A percentile compares a stretch with the other conserved stretches of the same genome.
Evolutionary conservation across 495 filamentous ascomycete species (phyloP).

Genomic region (Lophiostoma macrostomum): DNA sequence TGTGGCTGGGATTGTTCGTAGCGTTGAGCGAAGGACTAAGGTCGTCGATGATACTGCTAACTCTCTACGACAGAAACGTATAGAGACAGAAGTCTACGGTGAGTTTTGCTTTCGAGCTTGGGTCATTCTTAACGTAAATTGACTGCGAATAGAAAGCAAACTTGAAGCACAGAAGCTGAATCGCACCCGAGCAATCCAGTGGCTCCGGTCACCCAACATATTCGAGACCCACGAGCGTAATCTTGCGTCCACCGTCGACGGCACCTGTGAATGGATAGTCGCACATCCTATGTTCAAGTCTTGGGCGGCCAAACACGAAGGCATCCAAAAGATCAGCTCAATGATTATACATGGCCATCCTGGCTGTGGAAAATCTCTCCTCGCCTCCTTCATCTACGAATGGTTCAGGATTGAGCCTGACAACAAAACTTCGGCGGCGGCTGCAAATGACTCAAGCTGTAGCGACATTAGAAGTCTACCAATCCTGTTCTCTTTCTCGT

Average conservation of each 20-base stretch:
- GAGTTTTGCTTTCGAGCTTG: no score
- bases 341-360: background rate
- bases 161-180: background rate
- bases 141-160: background rate
- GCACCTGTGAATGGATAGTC: background rate
- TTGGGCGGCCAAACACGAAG: background rate
- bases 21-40: background rate
- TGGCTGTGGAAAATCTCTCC: background rate
- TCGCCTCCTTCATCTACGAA: background rate
- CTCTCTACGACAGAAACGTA: background rate
- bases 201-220: background rate
- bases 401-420: background rate
- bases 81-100: background rate
- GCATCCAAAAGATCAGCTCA: background rate
- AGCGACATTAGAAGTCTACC: no score
- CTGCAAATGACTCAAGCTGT: background rate
- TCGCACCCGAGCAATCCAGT: background rate
- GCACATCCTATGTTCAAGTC: background rate
- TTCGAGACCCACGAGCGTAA: background rate
- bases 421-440: background rate
- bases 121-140: no score
- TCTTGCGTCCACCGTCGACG: background rate
- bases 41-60: background rate
- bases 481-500: background rate
- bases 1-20: background rate